Percentiles rank a stretch among this genome's conserved stretches.
phyloP scores from a whole-genome alignment of 192 early-diverging fungal species.

The Rhizophagus clarus region DNA sequence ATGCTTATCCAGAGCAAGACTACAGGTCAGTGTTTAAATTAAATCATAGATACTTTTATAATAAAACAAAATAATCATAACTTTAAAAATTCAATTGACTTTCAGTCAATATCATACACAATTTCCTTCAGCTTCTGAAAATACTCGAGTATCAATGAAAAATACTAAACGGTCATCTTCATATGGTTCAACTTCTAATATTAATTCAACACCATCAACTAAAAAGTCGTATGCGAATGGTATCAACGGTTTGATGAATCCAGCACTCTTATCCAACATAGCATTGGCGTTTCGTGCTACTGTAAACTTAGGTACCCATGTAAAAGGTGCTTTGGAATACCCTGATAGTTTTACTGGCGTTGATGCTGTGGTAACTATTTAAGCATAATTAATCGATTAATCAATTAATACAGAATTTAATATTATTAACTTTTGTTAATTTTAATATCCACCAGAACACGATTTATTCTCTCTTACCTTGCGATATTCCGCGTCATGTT shows the following conservation, averaged over 20 bases:
- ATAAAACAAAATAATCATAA: not conserved
- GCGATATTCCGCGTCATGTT: not conserved
- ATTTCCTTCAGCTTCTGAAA: not conserved
- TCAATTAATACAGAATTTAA: not conserved
- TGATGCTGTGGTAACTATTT: constrained; percentile 29
- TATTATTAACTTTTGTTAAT: not conserved
- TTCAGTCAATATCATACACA: not conserved
- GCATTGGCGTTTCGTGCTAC: constrained; percentile 30
- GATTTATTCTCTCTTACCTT: constrained; percentile 4
- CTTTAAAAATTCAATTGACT: not conserved
- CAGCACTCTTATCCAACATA: constrained; percentile 20
- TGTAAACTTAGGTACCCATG: constrained; percentile 25
- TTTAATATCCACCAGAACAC: constrained; percentile 16
- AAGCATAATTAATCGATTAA: not conserved
- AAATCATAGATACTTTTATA: not conserved
- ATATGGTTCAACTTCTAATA: not conserved
- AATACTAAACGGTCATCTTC: not conserved
- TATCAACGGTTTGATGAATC: not conserved
- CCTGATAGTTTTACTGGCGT: constrained; percentile 30
- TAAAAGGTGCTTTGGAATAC: constrained; percentile 29
- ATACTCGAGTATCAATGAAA: not conserved
- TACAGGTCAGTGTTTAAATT: not conserved
- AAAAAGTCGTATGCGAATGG: not conserved
- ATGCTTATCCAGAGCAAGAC: constrained; percentile 19
- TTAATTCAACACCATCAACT: not conserved